phyloP scores from a whole-genome alignment of 225 moss, liverwort and hornwort species.

The Sphagnum tenellum region DNA sequence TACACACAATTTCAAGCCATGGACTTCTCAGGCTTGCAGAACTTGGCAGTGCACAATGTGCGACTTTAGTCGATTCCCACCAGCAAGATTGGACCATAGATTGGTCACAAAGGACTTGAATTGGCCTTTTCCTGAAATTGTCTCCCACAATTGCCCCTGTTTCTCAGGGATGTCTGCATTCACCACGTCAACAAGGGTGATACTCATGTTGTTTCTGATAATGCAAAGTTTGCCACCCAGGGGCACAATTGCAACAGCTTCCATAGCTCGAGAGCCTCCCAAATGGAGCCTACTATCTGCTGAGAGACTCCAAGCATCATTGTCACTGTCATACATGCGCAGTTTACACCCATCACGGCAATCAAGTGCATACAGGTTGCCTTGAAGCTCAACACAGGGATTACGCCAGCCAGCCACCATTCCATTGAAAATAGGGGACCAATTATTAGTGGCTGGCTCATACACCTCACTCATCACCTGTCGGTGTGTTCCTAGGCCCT shows the following conservation, averaged over 20 bases:
- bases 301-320: constrained; percentile 81
- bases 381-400: constrained; percentile 83
- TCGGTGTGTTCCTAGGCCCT: constrained; percentile 79
- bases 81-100: constrained; percentile 97
- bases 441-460: constrained; percentile 87
- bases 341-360: constrained; percentile 96
- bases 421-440: constrained; percentile 89
- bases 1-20: constrained; percentile 29
- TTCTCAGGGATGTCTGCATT: constrained; percentile 80
- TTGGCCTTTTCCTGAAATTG: constrained; percentile 95
- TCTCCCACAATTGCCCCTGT: constrained; percentile 94
- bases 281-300: constrained; percentile 91
- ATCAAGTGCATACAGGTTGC: constrained; percentile 87
- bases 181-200: constrained; percentile 88
- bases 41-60: constrained; percentile 99
- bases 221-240: constrained; percentile 96
- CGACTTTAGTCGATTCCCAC: constrained; percentile 87
- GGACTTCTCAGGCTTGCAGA: constrained; percentile 85
- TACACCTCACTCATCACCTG: constrained; percentile 97
- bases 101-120: constrained; percentile 98
- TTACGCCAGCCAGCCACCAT: constrained; percentile 96
- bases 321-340: constrained; percentile 72
- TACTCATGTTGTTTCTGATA: constrained; percentile 98
- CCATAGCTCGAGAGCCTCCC: constrained; percentile 92
- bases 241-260: constrained; percentile 88